These are phyloP conservation scores for Rubroshorea leprosula DNA, from an alignment of 345 rosid species.

Conservation along the genomic window DNA sequence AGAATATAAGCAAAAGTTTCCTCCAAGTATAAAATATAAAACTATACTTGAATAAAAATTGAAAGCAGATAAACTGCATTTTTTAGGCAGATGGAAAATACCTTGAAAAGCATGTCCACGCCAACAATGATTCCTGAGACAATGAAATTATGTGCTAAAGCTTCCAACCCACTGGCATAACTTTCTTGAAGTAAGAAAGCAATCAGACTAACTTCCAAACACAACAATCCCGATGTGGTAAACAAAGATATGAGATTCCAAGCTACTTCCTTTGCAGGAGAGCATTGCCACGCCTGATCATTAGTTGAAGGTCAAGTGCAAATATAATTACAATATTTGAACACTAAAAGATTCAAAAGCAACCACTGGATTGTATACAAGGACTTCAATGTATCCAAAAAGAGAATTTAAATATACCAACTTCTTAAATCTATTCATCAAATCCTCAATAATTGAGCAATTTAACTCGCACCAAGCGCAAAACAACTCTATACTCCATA, in stretches of 20 bases:
- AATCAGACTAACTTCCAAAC: slow-evolving; percentile 34
- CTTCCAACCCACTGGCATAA: slow-evolving; percentile 33
- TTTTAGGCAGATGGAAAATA: slow-evolving; percentile 4
- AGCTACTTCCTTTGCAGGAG: slow-evolving; percentile 27
- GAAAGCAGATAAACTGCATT: too few species aligned
- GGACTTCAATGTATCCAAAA: too few species aligned
- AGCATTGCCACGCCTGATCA: slow-evolving; percentile 37
- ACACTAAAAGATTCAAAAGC: neutral
- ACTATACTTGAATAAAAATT: too few species aligned
- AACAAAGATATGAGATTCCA: slow-evolving; percentile 39
- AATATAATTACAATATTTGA: too few species aligned
- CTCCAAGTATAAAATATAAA: neutral
- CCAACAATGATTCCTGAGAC: slow-evolving; percentile 36
- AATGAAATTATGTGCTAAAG: slow-evolving; percentile 29
- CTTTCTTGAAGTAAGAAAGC: slow-evolving; percentile 38
- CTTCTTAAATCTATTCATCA: too few species aligned
- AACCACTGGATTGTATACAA: too few species aligned
- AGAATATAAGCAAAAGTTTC: neutral
- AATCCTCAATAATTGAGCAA: too few species aligned
- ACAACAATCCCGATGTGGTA: slow-evolving; percentile 28
- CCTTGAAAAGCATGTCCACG: slow-evolving; percentile 38
- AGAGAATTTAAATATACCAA: too few species aligned
- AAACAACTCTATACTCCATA: too few species aligned
- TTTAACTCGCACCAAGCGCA: too few species aligned
- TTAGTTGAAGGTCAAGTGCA: neutral